A percentile compares a stretch with the other conserved stretches of the same genome.
These are phyloP conservation scores for Mycena belliarum DNA, from an alignment of 768 basidiomycete species.

Conservation along the genomic window DNA sequence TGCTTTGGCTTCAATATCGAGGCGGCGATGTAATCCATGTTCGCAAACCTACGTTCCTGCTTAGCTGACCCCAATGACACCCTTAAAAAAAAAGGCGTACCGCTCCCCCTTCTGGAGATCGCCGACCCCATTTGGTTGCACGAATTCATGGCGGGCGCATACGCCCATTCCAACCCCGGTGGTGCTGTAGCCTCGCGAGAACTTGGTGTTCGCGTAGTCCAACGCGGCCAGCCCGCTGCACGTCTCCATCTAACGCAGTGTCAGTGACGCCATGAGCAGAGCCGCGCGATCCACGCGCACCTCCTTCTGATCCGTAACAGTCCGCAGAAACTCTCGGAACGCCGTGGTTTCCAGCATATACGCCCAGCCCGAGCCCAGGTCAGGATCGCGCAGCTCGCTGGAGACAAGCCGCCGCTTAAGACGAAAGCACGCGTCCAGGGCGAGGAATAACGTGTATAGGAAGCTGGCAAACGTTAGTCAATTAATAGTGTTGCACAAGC, in stretches of 20 bases:
- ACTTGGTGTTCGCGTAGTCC: conserved; percentile 20
- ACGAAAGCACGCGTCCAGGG: not conserved
- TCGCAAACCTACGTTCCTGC: conserved; percentile 20
- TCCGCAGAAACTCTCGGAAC: not conserved
- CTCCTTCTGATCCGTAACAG: too few relatives aligned
- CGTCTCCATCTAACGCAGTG: conserved; percentile 18
- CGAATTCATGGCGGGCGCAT: conserved; percentile 20
- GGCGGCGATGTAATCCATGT: conserved; percentile 26
- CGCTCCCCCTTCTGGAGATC: conserved; percentile 16
- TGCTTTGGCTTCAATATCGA: not conserved
- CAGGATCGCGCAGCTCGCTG: not conserved
- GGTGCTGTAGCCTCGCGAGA: conserved; percentile 2
- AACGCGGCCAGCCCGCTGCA: conserved; percentile 14
- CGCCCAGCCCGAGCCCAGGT: not conserved
- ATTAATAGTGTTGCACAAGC: not conserved
- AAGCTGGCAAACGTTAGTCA: not conserved
- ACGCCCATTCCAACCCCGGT: conserved; percentile 15
- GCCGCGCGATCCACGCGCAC: too few relatives aligned
- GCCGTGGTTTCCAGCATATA: not conserved
- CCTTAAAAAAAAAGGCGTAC: too few relatives aligned
- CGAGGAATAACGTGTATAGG: not conserved
- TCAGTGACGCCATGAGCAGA: too few relatives aligned
- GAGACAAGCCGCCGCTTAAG: not conserved
- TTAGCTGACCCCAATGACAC: too few relatives aligned
- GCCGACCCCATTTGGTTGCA: conserved; percentile 15